phyloP scores from a whole-genome alignment of 352 stramenopile genomes.

The Phytophthora idaei region DNA sequence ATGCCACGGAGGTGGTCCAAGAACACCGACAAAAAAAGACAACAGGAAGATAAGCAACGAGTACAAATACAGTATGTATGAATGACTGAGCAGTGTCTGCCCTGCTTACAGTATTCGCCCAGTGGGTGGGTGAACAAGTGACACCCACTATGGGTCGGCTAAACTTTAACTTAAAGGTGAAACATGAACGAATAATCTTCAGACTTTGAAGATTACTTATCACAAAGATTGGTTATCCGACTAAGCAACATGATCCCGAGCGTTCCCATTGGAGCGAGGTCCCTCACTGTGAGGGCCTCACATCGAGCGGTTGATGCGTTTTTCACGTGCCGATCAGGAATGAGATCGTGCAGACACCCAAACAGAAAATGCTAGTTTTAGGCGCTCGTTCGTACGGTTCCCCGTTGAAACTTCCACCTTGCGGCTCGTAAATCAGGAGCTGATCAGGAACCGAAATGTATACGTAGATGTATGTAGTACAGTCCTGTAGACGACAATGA shows the following conservation, averaged over 20 bases:
- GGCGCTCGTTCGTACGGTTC: not conserved
- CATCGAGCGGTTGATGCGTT: not conserved
- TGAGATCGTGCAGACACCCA: slow-evolving; percentile 8
- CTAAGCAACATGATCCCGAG: not conserved
- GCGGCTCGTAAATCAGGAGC: not conserved
- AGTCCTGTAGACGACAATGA: not conserved
- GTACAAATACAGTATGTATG: not conserved
- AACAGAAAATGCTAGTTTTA: slow-evolving; percentile 6
- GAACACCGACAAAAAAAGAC: not conserved
- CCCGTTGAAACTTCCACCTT: not conserved
- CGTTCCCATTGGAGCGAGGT: slow-evolving; percentile 16
- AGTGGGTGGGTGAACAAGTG: too few species aligned
- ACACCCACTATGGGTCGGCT: not conserved
- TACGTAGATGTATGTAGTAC: not conserved
- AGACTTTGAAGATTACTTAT: slow-evolving; percentile 2
- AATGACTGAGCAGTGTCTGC: slow-evolving; percentile 1
- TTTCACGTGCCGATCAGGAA: slow-evolving; percentile 11
- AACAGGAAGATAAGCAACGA: not conserved
- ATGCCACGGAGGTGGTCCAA: not conserved
- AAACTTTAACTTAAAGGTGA: not conserved
- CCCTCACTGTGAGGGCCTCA: not conserved
- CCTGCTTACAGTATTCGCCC: too few species aligned
- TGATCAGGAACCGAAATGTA: too few species aligned
- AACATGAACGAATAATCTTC: slow-evolving; percentile 9
- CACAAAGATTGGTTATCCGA: not conserved